Evolutionary conservation across 2,329 filamentous ascomycete species (phyloP).

Genomic region (Alternaria incomplexa): DNA sequence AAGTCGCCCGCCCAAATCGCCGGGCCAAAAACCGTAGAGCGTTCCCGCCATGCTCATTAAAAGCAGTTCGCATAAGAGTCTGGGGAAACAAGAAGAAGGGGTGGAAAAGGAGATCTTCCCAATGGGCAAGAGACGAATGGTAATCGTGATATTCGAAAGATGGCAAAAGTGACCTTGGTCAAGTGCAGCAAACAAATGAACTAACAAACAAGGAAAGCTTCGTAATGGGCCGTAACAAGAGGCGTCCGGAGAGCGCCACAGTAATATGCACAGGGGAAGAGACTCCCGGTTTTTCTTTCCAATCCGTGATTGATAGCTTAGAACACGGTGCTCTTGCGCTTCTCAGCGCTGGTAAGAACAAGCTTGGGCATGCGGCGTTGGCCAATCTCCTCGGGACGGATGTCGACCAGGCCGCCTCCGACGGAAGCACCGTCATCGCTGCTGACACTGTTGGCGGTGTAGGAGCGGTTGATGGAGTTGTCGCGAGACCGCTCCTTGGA

Average conservation of each 20-base stretch:
- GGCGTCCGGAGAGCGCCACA: slow-evolving; percentile 31
- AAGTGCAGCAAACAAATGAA: slow-evolving; percentile 36
- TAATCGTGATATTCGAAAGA: slow-evolving; percentile 34
- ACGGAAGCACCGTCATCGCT: slow-evolving; percentile 65
- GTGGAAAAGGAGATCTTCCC: slow-evolving; percentile 33
- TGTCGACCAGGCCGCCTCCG: slow-evolving; percentile 62
- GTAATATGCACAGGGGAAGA: slow-evolving; percentile 46
- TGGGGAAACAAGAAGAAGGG: slow-evolving; percentile 28
- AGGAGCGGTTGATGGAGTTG: slow-evolving; percentile 50
- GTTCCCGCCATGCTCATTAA: slow-evolving; percentile 42
- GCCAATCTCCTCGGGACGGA: slow-evolving; percentile 58
- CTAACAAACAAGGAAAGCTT: slow-evolving; percentile 38
- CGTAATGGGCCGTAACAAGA: slow-evolving; percentile 48
- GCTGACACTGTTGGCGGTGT: slow-evolving; percentile 68
- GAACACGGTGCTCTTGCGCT: slow-evolving; percentile 77
- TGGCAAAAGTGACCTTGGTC: slow-evolving; percentile 24
- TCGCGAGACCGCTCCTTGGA: slow-evolving; percentile 48
- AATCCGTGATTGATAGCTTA: slow-evolving; percentile 45
- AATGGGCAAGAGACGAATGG: slow-evolving; percentile 37
- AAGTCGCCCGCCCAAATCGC: slow-evolving; percentile 18
- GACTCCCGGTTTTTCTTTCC: slow-evolving; percentile 22
- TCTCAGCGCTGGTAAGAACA: slow-evolving; percentile 86
- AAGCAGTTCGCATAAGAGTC: slow-evolving; percentile 39
- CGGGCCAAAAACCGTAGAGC: slow-evolving; percentile 27
- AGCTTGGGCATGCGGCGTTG: slow-evolving; percentile 82